Evolutionary conservation across 768 basidiomycete species (phyloP).

Genomic region (Calocera cornea): DNA sequence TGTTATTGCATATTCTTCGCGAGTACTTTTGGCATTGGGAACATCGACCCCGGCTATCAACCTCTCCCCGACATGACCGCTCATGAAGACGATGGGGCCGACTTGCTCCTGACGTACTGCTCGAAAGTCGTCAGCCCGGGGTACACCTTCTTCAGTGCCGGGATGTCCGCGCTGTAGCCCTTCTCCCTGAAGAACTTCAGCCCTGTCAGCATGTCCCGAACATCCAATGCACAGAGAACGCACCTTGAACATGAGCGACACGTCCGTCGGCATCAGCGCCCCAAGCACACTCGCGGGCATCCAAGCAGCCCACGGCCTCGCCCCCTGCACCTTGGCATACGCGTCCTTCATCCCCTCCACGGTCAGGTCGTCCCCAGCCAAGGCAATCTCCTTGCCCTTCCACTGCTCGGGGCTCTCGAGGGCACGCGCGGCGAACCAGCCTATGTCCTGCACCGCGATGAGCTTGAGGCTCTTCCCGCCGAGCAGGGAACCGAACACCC

Average conservation of each 20-base stretch:
- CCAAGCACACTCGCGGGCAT: background rate
- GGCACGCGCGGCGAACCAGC: constrained; percentile 18
- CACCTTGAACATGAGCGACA: constrained; percentile 15
- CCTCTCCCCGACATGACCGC: too few species aligned
- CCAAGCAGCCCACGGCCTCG: constrained; percentile 15
- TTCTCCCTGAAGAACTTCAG: constrained; percentile 12
- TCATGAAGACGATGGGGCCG: too few species aligned
- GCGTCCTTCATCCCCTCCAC: constrained; percentile 9
- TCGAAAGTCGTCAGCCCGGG: constrained; percentile 14
- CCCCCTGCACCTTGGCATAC: constrained; percentile 11
- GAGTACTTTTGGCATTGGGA: too few species aligned
- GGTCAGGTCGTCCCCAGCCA: constrained; percentile 13
- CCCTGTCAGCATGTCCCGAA: constrained; percentile 5
- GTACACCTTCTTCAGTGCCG: constrained; percentile 12
- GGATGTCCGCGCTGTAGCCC: constrained; percentile 13
- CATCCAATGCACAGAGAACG: background rate
- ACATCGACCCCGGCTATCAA: too few species aligned
- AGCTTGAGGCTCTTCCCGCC: constrained; percentile 12
- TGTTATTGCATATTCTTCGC: too few species aligned
- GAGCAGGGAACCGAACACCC: constrained; percentile 15
- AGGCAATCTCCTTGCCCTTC: constrained; percentile 13
- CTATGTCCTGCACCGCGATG: constrained; percentile 19
- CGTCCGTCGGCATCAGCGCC: background rate
- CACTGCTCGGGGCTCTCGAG: constrained; percentile 14
- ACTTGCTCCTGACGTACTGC: constrained; percentile 13